A percentile compares a stretch with the other conserved stretches of the same genome.
phyloP scores from a whole-genome alignment of 2,329 filamentous ascomycete species.

The Pestalotiopsis sp. region DNA sequence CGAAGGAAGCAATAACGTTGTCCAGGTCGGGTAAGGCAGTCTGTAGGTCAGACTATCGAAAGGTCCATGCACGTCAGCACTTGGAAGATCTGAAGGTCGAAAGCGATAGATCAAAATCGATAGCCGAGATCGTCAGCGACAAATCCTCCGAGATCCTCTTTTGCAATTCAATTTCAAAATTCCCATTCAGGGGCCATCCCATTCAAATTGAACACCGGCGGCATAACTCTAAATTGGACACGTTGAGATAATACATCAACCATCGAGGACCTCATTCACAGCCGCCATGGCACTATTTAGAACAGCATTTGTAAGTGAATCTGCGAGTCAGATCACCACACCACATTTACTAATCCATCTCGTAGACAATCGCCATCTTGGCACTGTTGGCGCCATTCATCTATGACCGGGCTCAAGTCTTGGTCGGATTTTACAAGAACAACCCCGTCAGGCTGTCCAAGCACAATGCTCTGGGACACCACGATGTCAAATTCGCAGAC shows the following conservation, averaged over 20 bases:
- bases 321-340: background rate
- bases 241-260: background rate
- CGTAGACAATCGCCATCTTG: background rate
- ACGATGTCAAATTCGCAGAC: constrained; percentile 38
- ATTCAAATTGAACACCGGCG: background rate
- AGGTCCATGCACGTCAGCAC: background rate
- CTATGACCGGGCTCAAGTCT: constrained; percentile 3
- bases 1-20: background rate
- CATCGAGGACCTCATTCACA: background rate
- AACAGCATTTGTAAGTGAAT: background rate
- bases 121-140: background rate
- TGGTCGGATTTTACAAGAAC: constrained; percentile 28
- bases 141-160: background rate
- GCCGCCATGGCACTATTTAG: background rate
- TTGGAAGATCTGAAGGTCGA: background rate
- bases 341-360: background rate
- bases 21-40: background rate
- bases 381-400: constrained; percentile 10
- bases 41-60: background rate
- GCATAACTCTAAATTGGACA: background rate
- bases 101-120: background rate
- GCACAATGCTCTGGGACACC: constrained; percentile 27
- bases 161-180: background rate
- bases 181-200: background rate
- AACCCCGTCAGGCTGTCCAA: constrained; percentile 29